Evolutionary conservation across 495 filamentous ascomycete species (phyloP).

Genomic region (Choiromyces venosus): DNA sequence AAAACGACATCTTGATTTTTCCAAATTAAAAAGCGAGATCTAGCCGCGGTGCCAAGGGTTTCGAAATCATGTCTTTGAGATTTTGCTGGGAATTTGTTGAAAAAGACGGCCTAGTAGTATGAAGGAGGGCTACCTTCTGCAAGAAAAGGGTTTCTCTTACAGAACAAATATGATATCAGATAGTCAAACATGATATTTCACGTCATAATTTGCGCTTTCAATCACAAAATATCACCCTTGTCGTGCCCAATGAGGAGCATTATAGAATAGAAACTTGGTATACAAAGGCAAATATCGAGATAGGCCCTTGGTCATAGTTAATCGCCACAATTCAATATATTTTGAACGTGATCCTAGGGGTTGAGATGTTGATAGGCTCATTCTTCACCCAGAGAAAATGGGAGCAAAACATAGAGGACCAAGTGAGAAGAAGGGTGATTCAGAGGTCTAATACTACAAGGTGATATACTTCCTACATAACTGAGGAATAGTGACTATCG

Average conservation of each 20-base stretch:
- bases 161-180: no score
- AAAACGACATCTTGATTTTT: not conserved
- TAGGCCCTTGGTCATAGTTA: not conserved
- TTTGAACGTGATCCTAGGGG: not conserved
- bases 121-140: not conserved
- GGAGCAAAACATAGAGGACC: no score
- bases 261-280: no score
- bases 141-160: not conserved
- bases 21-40: not conserved
- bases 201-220: no score
- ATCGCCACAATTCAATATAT: not conserved
- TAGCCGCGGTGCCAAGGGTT: not conserved
- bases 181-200: not conserved
- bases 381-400: not conserved
- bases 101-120: not conserved
- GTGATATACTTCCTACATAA: no score
- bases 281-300: not conserved
- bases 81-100: not conserved
- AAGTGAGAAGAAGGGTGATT: no score
- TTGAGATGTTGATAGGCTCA: not conserved
- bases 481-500: no score
- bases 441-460: no score
- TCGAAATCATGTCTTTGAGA: not conserved
- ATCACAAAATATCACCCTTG: not conserved
- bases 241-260: not conserved